Conservation (phyloP, 345 rosid genomes). For the Hibiscus syriacus region DNA sequence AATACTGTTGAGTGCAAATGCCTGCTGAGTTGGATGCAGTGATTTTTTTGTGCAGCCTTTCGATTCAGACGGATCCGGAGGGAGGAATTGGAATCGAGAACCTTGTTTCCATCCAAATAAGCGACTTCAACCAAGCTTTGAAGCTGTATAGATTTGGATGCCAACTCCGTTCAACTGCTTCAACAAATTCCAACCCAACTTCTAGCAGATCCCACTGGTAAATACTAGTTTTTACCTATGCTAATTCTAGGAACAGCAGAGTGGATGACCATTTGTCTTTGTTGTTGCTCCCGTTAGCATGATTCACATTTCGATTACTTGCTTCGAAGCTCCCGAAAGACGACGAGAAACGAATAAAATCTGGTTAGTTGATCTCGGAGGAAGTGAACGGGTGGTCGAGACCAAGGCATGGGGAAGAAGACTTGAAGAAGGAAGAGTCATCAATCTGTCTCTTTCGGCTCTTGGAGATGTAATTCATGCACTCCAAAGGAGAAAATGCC, state of each 20-base stretch:
- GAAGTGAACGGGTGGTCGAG: conserved; percentile 82
- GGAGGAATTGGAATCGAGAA: conserved; percentile 59
- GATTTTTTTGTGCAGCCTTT: conserved; percentile 43
- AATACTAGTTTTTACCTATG: conserved; percentile 7
- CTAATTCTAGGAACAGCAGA: no score
- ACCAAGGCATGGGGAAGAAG: conserved; percentile 75
- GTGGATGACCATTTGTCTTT: background rate
- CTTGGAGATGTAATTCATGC: conserved; percentile 73
- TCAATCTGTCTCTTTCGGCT: conserved; percentile 75
- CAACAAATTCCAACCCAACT: conserved; percentile 52
- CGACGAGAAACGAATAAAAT: conserved; percentile 50
- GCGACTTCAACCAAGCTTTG: conserved; percentile 50
- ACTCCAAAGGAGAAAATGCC: conserved; percentile 58
- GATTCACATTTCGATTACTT: conserved; percentile 53
- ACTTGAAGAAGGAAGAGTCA: conserved; percentile 88
- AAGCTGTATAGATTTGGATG: conserved; percentile 65
- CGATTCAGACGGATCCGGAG: conserved; percentile 43
- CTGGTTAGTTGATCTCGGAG: conserved; percentile 78
- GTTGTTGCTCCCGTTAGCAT: conserved; percentile 34
- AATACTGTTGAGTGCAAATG: background rate
- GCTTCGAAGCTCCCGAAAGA: conserved; percentile 54
- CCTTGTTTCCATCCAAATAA: conserved; percentile 50
- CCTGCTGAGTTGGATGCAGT: background rate
- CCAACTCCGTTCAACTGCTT: conserved; percentile 67
- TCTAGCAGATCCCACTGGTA: conserved; percentile 90